These are phyloP conservation scores for Gossypium thurberi DNA, from an alignment of 345 rosid species.

Conservation along the genomic window DNA sequence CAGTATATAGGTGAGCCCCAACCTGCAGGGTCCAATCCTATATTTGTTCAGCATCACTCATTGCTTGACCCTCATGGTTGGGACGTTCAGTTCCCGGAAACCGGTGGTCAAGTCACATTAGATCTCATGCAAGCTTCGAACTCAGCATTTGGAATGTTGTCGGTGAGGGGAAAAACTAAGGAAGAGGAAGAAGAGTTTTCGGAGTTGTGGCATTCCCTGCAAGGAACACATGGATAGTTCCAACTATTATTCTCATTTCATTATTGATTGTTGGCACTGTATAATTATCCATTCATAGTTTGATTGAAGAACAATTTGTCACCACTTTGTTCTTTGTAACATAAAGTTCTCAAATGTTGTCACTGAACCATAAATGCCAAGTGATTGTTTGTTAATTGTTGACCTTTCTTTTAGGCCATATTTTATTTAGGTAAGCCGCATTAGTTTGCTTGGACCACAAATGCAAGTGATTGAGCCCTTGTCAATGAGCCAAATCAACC, in stretches of 20 bases:
- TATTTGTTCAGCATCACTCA: constrained; percentile 8
- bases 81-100: constrained; percentile 19
- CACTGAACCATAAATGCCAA: too few relatives aligned
- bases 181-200: constrained; percentile 30
- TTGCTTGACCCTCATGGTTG: constrained; percentile 13
- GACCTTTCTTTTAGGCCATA: too few relatives aligned
- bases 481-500: too few relatives aligned
- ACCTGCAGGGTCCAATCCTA: neutral
- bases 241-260: neutral
- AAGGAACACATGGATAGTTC: constrained; percentile 13
- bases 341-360: neutral
- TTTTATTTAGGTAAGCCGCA: too few relatives aligned
- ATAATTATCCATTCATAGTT: neutral
- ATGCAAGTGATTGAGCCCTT: too few relatives aligned
- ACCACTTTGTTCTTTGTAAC: neutral
- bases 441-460: too few relatives aligned
- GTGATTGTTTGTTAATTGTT: too few relatives aligned
- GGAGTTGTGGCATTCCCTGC: constrained; percentile 30
- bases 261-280: neutral
- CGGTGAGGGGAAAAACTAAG: constrained; percentile 22
- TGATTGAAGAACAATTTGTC: neutral
- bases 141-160: constrained; percentile 28
- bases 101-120: constrained; percentile 32
- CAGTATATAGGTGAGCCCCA: constrained; percentile 14
- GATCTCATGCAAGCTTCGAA: constrained; percentile 46